A percentile compares a stretch with the other conserved stretches of the same genome.
These are phyloP conservation scores for Camelina sativa DNA, from an alignment of 345 rosid species.

Conservation along the genomic window DNA sequence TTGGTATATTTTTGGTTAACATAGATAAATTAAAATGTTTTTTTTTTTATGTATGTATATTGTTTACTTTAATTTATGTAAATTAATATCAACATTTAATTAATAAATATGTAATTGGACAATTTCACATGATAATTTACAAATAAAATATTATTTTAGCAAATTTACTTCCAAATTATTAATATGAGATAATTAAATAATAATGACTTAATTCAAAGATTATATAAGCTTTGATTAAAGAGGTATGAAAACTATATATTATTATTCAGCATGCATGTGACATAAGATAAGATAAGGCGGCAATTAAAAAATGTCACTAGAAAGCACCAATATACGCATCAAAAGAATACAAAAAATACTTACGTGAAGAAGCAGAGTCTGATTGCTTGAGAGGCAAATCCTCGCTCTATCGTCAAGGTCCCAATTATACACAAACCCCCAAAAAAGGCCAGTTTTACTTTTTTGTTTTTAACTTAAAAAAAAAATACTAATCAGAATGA, in stretches of 20 bases:
- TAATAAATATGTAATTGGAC: no score
- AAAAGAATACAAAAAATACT: constrained; percentile 28
- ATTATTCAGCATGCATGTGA: background rate
- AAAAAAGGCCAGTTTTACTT: constrained; percentile 12
- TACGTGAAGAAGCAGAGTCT: constrained; percentile 37
- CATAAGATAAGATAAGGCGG: constrained; percentile 27
- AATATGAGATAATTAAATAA: no score
- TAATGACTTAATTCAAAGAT: background rate
- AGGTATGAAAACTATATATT: no score
- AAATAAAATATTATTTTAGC: no score
- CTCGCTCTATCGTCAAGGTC: constrained; percentile 46
- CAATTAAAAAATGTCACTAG: background rate
- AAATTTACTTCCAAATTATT: no score
- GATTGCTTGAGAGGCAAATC: constrained; percentile 40
- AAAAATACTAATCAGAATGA: background rate
- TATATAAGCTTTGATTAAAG: no score
- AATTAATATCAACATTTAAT: no score
- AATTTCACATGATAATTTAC: no score
- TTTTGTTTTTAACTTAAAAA: background rate
- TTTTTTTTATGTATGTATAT: background rate
- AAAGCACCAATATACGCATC: no score
- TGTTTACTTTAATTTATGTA: background rate
- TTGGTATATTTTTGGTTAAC: background rate
- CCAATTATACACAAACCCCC: background rate
- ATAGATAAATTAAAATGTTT: background rate